These are phyloP conservation scores for Cladobotryum protrusum DNA, from an alignment of 2,329 filamentous ascomycete genomes.

Conservation along the genomic window DNA sequence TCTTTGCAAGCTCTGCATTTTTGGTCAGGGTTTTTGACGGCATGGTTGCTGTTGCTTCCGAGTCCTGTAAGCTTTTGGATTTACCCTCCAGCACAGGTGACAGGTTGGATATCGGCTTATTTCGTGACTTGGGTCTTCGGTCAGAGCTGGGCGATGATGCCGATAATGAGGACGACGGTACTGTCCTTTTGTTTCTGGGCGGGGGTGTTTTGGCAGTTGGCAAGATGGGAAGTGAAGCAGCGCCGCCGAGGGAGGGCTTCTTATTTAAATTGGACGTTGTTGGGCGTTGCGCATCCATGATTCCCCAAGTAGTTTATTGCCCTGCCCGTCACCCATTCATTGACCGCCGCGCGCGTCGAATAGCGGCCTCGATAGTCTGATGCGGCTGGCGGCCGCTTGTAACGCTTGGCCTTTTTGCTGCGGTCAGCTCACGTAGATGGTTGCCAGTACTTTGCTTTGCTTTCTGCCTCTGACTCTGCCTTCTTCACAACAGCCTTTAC, in stretches of 20 bases:
- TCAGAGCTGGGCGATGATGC: conserved; percentile 7
- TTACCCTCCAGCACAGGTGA: conserved; percentile 27
- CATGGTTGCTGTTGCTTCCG: conserved; percentile 9
- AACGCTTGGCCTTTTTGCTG: not conserved
- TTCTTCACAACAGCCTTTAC: too few species aligned
- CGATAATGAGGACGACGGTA: not conserved
- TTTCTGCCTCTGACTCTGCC: not conserved
- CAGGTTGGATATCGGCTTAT: conserved; percentile 17
- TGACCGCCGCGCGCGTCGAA: not conserved
- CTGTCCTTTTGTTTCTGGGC: not conserved
- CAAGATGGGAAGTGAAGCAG: not conserved
- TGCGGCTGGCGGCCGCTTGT: not conserved
- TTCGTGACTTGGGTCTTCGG: conserved; percentile 14
- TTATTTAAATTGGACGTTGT: not conserved
- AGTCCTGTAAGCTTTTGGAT: conserved; percentile 15
- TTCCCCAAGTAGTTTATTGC: not conserved
- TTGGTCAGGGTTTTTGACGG: not conserved
- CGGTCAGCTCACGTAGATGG: not conserved
- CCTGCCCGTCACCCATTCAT: too few species aligned
- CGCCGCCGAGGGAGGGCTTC: not conserved
- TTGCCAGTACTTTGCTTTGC: not conserved
- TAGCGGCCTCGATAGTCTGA: not conserved
- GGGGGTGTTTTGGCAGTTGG: not conserved
- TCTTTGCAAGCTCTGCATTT: conserved; percentile 4
- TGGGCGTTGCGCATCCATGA: not conserved